phyloP scores from a whole-genome alignment of 306 rosid species.

The Castanea sativa region DNA sequence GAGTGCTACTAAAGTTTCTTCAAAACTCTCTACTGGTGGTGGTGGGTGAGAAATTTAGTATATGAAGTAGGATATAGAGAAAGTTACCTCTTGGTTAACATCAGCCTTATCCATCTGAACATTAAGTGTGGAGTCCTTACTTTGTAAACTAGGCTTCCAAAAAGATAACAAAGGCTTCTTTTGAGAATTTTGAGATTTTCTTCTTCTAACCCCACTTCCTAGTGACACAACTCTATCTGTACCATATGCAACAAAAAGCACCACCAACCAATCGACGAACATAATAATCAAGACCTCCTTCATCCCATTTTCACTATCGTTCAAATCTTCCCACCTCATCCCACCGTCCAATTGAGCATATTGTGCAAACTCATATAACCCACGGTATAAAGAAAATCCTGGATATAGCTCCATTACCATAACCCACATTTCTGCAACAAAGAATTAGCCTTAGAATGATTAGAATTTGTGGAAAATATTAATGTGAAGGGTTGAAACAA shows the following conservation, averaged over 20 bases:
- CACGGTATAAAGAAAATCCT: conserved; percentile 75
- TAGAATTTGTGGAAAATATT: not conserved
- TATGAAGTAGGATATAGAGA: not conserved
- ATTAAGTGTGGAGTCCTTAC: conserved; percentile 60
- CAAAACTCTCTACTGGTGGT: not conserved
- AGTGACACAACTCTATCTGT: conserved; percentile 54
- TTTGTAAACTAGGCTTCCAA: conserved; percentile 45
- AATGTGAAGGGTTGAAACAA: not conserved
- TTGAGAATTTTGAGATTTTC: conserved; percentile 46
- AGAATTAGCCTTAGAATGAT: not conserved
- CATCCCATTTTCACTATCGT: conserved; percentile 62
- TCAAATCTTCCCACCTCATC: conserved; percentile 75
- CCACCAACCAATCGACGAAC: conserved; percentile 63
- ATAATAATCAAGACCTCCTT: conserved; percentile 61
- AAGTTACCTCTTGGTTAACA: conserved; percentile 72
- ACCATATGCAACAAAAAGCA: conserved; percentile 59
- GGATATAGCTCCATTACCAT: conserved; percentile 71
- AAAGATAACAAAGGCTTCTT: no score
- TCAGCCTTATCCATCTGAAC: conserved; percentile 68
- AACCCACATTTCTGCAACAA: conserved; percentile 52
- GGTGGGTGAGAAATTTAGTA: not conserved
- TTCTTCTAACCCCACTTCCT: conserved; percentile 46
- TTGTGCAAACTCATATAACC: conserved; percentile 68
- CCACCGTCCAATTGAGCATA: conserved; percentile 54
- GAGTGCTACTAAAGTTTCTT: not conserved